These are phyloP conservation scores for Lepidium campestre DNA, from an alignment of 441 rosid genomes.

Conservation along the genomic window DNA sequence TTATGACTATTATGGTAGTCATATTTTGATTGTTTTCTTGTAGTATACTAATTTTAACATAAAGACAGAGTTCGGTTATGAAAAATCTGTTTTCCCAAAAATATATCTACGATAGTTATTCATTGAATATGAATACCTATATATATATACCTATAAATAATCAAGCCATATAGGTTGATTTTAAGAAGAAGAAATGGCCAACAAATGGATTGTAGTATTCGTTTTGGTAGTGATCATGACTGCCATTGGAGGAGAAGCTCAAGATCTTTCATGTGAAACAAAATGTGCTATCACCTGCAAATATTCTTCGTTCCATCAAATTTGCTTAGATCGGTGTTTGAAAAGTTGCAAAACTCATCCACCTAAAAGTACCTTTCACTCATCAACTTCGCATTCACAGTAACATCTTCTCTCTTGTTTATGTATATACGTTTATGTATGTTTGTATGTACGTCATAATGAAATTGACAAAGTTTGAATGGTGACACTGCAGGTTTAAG, in stretches of 20 bases:
- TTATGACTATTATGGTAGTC: too few species aligned
- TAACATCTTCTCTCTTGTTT: neutral
- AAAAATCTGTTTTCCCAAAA: too few species aligned
- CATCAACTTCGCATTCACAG: neutral
- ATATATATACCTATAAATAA: neutral
- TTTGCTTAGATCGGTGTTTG: neutral
- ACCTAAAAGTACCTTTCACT: neutral
- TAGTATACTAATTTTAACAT: too few species aligned
- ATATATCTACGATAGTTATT: too few species aligned
- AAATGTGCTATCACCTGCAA: neutral
- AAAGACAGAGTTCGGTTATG: too few species aligned
- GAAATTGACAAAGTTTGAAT: neutral
- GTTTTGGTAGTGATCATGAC: slow-evolving; percentile 7
- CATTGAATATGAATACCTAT: neutral
- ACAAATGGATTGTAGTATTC: neutral
- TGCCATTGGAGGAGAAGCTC: neutral
- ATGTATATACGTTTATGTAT: too few species aligned
- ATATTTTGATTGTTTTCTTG: too few species aligned
- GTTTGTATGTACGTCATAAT: neutral
- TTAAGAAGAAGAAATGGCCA: slow-evolving; percentile 8
- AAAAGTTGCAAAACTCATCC: neutral
- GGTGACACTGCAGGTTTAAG: neutral
- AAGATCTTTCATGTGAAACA: neutral
- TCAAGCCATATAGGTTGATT: neutral
- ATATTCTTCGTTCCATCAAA: neutral